Percentiles rank a stretch among this genome's conserved stretches.
These are phyloP conservation scores for Penicillium sp. DNA, from an alignment of 2,329 filamentous ascomycete genomes.

Conservation along the genomic window DNA sequence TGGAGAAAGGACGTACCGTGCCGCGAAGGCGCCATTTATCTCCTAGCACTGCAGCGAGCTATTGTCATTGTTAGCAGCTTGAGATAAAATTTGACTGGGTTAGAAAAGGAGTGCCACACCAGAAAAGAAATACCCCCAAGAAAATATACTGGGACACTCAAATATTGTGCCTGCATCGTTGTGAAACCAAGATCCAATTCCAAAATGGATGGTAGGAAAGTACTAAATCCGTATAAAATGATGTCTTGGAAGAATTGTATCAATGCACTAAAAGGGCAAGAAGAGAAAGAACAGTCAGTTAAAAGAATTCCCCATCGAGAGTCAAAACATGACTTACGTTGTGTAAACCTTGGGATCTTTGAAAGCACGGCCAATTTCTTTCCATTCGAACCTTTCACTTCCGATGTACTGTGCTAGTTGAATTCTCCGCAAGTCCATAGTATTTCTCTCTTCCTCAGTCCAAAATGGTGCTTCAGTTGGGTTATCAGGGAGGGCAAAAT, in stretches of 20 bases:
- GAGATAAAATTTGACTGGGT: too few relatives aligned
- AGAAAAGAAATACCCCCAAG: conserved; percentile 32
- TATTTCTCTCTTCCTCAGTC: conserved; percentile 44
- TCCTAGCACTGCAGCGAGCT: too few relatives aligned
- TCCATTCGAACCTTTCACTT: conserved; percentile 48
- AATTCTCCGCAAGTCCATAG: conserved; percentile 48
- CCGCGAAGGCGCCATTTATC: too few relatives aligned
- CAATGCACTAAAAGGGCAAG: conserved; percentile 28
- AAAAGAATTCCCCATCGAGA: too few relatives aligned
- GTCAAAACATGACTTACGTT: too few relatives aligned
- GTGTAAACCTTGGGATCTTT: conserved; percentile 51
- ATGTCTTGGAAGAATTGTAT: conserved; percentile 53
- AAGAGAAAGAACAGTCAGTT: too few relatives aligned
- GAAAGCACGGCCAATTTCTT: conserved; percentile 46
- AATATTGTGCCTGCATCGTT: conserved; percentile 49
- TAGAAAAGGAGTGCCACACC: too few relatives aligned
- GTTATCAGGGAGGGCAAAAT: conserved; percentile 47
- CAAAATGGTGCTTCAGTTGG: conserved; percentile 48
- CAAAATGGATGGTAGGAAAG: conserved; percentile 56
- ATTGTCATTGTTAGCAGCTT: too few relatives aligned
- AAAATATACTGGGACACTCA: conserved; percentile 55
- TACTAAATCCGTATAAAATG: conserved; percentile 54
- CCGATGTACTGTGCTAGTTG: conserved; percentile 49
- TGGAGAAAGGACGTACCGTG: too few relatives aligned
- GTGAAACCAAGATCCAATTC: conserved; percentile 47